Evolutionary conservation across 805 yeast genomes (phyloP), one percentile per base, ranked within the genome.

Genomic region (Wickerhamomyces mucosus): DNA sequence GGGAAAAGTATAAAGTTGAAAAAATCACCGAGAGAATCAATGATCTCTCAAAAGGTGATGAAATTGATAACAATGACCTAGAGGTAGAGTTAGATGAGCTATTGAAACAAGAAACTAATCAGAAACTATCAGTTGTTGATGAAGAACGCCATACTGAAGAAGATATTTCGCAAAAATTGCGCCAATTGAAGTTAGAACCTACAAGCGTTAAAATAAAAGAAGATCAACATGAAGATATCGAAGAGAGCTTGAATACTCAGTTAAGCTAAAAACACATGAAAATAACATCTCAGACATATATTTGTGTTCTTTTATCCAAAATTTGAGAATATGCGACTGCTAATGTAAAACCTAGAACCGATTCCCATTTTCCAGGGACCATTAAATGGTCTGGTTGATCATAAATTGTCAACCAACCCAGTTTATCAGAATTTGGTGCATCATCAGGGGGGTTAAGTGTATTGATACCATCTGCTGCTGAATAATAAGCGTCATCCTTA

Each of bases 321-420:
- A 46, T 26, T 13, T 50, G 43, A 18, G 65, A 65, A 42, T 59
- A 58, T 0, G 77, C 77, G 1, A 59, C 60, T 3, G 77, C 76
- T 35, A 74, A 55, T 0, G 73, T 66, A 42, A 69, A 43, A 0
- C 78, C 78, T 16, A 76, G 38, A 2, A 65, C 69, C 29, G 65
- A 39, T 39, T 74, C 78, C 65, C 75, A 75, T 55, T 63, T 61
- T 0, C 77, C 77, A 2, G 50, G 37, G 15, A 38, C 49, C 32
- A 36, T 48, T 39, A 58, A 50, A 6, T 55, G 18, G 6, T 35
- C 37, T 0, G 6, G 15, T 27, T 69, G 69, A 16, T 75, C 78
- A 41, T 67, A 74, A 2, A 76, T 55, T 0, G 82, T 75, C 3
- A 76, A 50, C 83, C 83, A 77, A 0, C 83, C 83, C 21, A 75